Percentiles rank a stretch among this genome's conserved stretches.
phyloP scores from a whole-genome alignment of 2,329 filamentous ascomycete genomes.

The Periconia sp. region DNA sequence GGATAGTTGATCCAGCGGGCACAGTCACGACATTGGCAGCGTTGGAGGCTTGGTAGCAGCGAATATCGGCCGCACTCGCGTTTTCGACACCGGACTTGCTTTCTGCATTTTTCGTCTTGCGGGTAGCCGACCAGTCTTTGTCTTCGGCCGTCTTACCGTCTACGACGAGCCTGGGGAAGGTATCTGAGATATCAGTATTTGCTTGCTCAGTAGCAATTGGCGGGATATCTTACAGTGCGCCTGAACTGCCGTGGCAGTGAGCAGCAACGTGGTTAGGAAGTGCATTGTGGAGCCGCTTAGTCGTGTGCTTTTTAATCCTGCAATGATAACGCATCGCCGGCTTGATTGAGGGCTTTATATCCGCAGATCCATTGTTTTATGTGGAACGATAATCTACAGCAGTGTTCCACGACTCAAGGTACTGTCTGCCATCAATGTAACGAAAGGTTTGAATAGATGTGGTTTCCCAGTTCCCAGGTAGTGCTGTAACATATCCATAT shows the following conservation, averaged over 20 bases:
- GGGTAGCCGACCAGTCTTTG: slow-evolving; percentile 29
- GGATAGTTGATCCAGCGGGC: slow-evolving; percentile 27
- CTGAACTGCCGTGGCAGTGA: slow-evolving; percentile 20
- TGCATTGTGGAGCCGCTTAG: slow-evolving; percentile 14
- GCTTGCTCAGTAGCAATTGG: neutral
- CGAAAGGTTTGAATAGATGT: slow-evolving; percentile 1
- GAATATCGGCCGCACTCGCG: slow-evolving; percentile 28
- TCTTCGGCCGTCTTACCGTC: slow-evolving; percentile 25
- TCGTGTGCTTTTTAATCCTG: neutral
- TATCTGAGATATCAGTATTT: slow-evolving; percentile 18
- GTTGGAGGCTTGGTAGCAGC: slow-evolving; percentile 26
- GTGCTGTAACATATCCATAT: neutral
- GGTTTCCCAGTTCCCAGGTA: neutral
- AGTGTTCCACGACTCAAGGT: neutral
- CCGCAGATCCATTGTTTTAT: neutral
- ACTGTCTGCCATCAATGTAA: neutral
- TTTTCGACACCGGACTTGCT: slow-evolving; percentile 35
- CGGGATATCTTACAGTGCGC: slow-evolving; percentile 23
- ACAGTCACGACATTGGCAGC: slow-evolving; percentile 23
- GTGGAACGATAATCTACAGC: neutral
- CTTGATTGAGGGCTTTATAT: neutral
- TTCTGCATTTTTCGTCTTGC: slow-evolving; percentile 30
- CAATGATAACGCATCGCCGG: neutral
- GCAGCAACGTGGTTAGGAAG: slow-evolving; percentile 17
- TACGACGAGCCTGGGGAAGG: slow-evolving; percentile 28